Evolutionary conservation across 169 alveolate genomes (phyloP).

Genomic region (Babesia microti): DNA sequence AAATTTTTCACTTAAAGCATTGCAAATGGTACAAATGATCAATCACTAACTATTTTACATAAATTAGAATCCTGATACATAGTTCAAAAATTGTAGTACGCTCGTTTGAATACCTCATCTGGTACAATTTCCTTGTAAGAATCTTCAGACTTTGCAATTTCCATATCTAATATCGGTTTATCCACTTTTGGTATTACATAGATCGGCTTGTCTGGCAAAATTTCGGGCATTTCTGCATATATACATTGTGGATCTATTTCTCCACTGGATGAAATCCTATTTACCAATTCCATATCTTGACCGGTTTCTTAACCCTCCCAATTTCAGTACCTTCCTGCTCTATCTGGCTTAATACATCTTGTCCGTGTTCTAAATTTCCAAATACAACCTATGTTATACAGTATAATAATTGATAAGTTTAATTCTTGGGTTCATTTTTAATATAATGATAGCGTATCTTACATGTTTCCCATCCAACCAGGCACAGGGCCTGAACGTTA

Average conservation of each 20-base stretch:
- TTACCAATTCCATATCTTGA: conserved; percentile 62
- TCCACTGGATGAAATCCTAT: conserved; percentile 16
- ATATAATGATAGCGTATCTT: conserved; percentile 2
- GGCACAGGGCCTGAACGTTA: conserved; percentile 83
- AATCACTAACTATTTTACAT: not conserved
- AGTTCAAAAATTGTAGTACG: conserved; percentile 30
- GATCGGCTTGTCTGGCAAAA: conserved; percentile 17
- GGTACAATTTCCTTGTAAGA: conserved; percentile 36
- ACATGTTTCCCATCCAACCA: conserved; percentile 85
- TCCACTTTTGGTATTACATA: conserved; percentile 42
- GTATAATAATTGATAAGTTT: too few species aligned
- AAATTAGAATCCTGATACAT: not conserved
- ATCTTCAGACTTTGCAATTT: conserved; percentile 24
- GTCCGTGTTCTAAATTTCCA: conserved; percentile 67
- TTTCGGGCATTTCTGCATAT: conserved; percentile 27
- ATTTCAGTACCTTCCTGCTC: conserved; percentile 61
- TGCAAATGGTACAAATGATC: not conserved
- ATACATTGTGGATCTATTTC: conserved; percentile 39
- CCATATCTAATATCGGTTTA: conserved; percentile 20
- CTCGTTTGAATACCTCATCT: conserved; percentile 45
- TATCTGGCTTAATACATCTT: conserved; percentile 55
- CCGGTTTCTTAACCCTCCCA: conserved; percentile 63
- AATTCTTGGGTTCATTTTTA: not conserved
- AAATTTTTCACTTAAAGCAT: conserved; percentile 1
- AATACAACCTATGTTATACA: conserved; percentile 55